Evolutionary conservation across 1,139 yeast species (phyloP), one percentile per base, ranked within the genome.

Genomic region (Zygoascus sp.): DNA sequence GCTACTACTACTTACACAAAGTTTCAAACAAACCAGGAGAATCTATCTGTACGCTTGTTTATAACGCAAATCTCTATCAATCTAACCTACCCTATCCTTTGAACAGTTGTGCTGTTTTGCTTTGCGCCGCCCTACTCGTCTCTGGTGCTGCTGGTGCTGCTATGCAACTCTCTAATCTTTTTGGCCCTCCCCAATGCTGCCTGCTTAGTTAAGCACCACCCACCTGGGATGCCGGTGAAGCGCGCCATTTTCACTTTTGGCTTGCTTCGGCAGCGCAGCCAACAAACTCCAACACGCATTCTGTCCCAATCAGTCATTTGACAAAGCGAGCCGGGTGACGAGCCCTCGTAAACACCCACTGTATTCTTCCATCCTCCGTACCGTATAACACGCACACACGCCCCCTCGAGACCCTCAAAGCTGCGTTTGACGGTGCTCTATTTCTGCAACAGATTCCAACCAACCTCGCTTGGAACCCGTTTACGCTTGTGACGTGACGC

Each of bases 291-390:
- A 25, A 22, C 25, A 10, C 13, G 34, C 11, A 30, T 10, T n/a
- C 32, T 9, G 15, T 30, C 34, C 34, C 34, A 30, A 30, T 15
- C 34, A 30, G 34, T 30, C 34, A 30, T 30, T n/a, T 30, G 34
- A 30, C 34, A n/a, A n/a, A n/a, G n/a, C 27, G 17, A 30, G 34
- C 34, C 34, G 34, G 34, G 34, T 30, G 34, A 30, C 34, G 34
- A 30, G 15, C 17, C 17, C 34, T 7, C 5, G 17, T 13, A 13
- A 30, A 30, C 34, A 30, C 34, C 34, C 34, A 9, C 17, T 15
- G 15, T 11, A 15, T n/a, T 16, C 17, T 30, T 30, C 34, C 34
- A 30, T 30, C n/a, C n/a, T n/a, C n/a, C n/a, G n/a, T n/a, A n/a
- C n/a, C n/a, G n/a, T n/a, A n/a, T n/a, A n/a, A n/a, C n/a, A n/a